Base-by-base conservation (phyloP, 192 early-diverging fungal species). In the Backusella circina region DNA sequence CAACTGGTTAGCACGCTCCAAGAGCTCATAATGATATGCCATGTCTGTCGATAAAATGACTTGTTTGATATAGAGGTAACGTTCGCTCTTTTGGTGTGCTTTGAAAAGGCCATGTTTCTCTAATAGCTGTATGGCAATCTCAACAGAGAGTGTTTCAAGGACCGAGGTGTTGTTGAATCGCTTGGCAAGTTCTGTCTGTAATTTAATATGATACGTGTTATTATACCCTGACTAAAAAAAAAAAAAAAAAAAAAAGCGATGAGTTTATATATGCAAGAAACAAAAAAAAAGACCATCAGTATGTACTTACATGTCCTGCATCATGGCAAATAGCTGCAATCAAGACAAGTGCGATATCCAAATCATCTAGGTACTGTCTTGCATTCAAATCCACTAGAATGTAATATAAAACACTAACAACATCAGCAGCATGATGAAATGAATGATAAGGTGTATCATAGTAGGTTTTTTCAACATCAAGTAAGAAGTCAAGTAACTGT, bases 31-130 rank as follows among this genome's bases (percentile, higher is more conserved):
- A 79, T 97, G 95, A 15, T 89, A 86, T 12, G 84, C 79, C 95
- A 97, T 97, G 76, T 97, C 95, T 6, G 95, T 97, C 38, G 89
- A 86, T 47, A 97, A 83, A 65, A 97, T 94, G n/a, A 87, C 90
- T 70, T 91, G 88, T 23, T 78, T 71, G 68, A 91, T 87, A 16
- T 83, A 74, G 12, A 68, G 30, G 36, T 74, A 73, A 38, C 90
- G 78, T 33, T 77, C 47, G 1, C 65, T 74, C 35, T 84, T 83
- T 0, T 82, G 85, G 38, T 80, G 77, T 50, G 87, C 88, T 66
- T 84, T 85, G 32, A 95, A 80, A 15, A 95, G 70, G 26, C 75
- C 51, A 77, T 95, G 93, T 71, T 92, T 93, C 12, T 71, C 73
- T 32, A 97, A 82, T 30, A 94, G 84, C 4, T 86, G 83, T 67